These are phyloP conservation scores for Deuterostichococcus epilithicus DNA, from an alignment of 139 green algal genomes.

Conservation along the genomic window DNA sequence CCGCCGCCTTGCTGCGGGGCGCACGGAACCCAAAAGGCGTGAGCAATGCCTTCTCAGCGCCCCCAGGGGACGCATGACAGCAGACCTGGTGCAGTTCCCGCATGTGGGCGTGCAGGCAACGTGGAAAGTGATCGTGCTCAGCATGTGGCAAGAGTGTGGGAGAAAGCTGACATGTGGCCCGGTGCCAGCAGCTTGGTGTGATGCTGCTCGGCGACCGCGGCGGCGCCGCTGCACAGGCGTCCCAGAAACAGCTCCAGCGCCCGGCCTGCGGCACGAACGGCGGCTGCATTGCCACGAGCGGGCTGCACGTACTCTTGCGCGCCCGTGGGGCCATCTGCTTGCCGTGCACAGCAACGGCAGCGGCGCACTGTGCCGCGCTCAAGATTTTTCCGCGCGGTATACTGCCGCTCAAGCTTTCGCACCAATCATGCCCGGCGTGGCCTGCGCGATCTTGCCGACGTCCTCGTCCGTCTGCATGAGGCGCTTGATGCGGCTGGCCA, in stretches of 20 bases:
- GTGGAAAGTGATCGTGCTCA: not conserved
- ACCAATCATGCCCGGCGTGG: slow-evolving; percentile 78
- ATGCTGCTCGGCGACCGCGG: slow-evolving; percentile 41
- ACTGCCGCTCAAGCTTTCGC: no score
- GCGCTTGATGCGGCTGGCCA: slow-evolving; percentile 78
- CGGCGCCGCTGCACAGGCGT: slow-evolving; percentile 56
- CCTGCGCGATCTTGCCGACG: slow-evolving; percentile 84
- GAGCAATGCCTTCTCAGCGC: no score
- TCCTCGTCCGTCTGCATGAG: slow-evolving; percentile 93
- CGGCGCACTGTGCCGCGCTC: not conserved
- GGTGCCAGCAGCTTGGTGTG: slow-evolving; percentile 63
- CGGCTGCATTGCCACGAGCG: not conserved
- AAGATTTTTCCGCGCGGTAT: not conserved
- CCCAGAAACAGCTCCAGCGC: slow-evolving; percentile 85
- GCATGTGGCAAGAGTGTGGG: not conserved
- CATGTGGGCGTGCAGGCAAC: no score
- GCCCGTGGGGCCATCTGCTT: not conserved
- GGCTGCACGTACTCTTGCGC: no score
- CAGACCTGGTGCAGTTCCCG: not conserved
- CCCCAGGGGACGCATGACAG: not conserved
- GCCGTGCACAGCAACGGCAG: not conserved
- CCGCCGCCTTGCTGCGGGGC: slow-evolving; percentile 49
- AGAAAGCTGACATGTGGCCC: slow-evolving; percentile 68
- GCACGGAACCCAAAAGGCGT: not conserved
- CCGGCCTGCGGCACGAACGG: slow-evolving; percentile 45